Evolutionary conservation across 495 filamentous ascomycete species (phyloP).

Genomic region (Neurospora terricola): DNA sequence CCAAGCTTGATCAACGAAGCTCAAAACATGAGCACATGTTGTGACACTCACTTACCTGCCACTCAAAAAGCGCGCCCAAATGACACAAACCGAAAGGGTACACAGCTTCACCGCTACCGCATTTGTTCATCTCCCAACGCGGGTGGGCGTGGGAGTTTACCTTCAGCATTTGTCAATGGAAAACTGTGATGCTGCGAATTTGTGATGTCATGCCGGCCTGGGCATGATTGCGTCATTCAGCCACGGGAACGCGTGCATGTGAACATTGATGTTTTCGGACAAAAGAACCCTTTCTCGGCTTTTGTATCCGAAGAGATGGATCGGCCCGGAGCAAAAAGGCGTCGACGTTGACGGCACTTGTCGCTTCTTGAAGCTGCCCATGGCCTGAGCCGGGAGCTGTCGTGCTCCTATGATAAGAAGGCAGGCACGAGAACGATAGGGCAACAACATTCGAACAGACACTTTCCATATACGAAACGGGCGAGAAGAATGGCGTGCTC

Average conservation of each 20-base stretch:
- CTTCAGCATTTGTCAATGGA: neutral
- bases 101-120: neutral
- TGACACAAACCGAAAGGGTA: neutral
- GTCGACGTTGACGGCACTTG: neutral
- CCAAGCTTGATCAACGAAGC: neutral
- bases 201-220: neutral
- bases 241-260: neutral
- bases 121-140: neutral
- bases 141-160: too few species aligned
- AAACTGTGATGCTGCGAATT: neutral
- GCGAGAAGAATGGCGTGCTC: neutral
- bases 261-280: neutral
- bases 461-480: neutral
- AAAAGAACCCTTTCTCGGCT: neutral
- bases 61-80: neutral
- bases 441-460: neutral
- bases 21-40: neutral
- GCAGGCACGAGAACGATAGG: neutral
- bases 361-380: neutral
- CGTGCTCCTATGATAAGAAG: neutral
- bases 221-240: neutral
- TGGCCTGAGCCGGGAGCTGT: neutral
- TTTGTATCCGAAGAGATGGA: neutral
- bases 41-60: neutral
- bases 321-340: neutral